Evolutionary conservation across 1,284 basidiomycete species (phyloP), one percentile per base, ranked within the genome.

Genomic region (Ustilago trichophora): DNA sequence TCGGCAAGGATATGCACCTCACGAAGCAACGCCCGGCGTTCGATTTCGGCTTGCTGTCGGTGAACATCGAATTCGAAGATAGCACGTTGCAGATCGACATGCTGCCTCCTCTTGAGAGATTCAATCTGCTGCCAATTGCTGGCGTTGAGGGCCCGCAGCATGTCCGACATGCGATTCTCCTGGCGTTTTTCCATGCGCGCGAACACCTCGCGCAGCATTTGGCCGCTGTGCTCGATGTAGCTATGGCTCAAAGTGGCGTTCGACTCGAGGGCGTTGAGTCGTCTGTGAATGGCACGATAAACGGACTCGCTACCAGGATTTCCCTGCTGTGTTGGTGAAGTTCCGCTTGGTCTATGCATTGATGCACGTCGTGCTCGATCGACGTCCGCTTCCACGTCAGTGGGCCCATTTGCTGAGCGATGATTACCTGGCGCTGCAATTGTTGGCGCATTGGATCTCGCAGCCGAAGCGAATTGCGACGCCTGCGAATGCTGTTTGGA

Each of bases 261-360:
- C 7, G 87, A 86, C 80, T 98, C 95, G 5, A 98, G 86, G 6
- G 88, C 88, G 6, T 87, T 87, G 12, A 98, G 86, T 2, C 93
- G 89, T 68, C 97, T 95, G 87, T 93, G 93, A 74, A 98, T 98
- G 10, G 90, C 92, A 10, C 93, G 89, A 77, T 96, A 98, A 75
- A 98, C 95, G 0, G 92, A 95, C 82, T 98, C 80, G 33, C 63
- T 70, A 11, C 78, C 75, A 0, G 56, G 27, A 22, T 19, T 48
- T 21, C 42, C 40, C 1, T 57, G 49, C 29, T 37, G 52, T 11
- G 27, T 22, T 32, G 32, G 21, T 2, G 25, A 16, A 2, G 19
- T 32, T 3, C 42, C 43, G 16, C 43, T 11, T 5, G 29, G 31
- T 6, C 54, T 44, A 12, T 37, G 53, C 9, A 9, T 8, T 16